Evolutionary conservation across 2,329 filamentous ascomycete species (phyloP).

Genomic region (Neophaeococcomyces mojaviensis): DNA sequence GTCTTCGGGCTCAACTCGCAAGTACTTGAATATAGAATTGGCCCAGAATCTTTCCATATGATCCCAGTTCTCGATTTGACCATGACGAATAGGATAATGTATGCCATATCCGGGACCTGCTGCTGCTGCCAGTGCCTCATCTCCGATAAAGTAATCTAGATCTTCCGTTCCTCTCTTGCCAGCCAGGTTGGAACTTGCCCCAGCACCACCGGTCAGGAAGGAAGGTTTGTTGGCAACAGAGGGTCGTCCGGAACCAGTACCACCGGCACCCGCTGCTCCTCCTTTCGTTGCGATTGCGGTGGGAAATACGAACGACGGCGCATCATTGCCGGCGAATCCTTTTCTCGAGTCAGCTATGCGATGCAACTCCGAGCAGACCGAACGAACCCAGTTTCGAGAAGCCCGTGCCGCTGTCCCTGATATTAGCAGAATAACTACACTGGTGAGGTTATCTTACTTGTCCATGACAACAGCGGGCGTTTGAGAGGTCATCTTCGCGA

Average conservation of each 20-base stretch:
- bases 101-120: constrained; percentile 87
- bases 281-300: constrained; percentile 97
- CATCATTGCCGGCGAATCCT: constrained; percentile 99
- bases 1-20: constrained; percentile 95
- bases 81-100: constrained; percentile 95
- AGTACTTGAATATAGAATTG: constrained; percentile 99
- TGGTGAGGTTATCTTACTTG: constrained; percentile 64
- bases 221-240: constrained; percentile 91
- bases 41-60: constrained; percentile 99
- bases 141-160: constrained; percentile 96
- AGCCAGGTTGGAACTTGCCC: constrained; percentile 72
- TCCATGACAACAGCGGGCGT: constrained; percentile 99
- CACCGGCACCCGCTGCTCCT: constrained; percentile 57
- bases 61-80: constrained; percentile 99
- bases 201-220: constrained; percentile 85
- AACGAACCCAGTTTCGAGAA: constrained; percentile 93
- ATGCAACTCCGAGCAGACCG: constrained; percentile 5
- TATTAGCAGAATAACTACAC: constrained; percentile 30
- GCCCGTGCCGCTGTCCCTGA: constrained; percentile 75
- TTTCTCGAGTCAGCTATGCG: constrained; percentile 26
- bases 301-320: constrained; percentile 97
- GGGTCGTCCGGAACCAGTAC: constrained; percentile 78
- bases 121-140: constrained; percentile 81
- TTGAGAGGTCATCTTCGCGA: constrained; percentile 75
- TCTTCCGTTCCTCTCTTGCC: constrained; percentile 95